Evolutionary conservation across 2,329 filamentous ascomycete genomes (phyloP), one percentile per base, ranked within the genome.

Genomic region (Colletotrichum costaricense): DNA sequence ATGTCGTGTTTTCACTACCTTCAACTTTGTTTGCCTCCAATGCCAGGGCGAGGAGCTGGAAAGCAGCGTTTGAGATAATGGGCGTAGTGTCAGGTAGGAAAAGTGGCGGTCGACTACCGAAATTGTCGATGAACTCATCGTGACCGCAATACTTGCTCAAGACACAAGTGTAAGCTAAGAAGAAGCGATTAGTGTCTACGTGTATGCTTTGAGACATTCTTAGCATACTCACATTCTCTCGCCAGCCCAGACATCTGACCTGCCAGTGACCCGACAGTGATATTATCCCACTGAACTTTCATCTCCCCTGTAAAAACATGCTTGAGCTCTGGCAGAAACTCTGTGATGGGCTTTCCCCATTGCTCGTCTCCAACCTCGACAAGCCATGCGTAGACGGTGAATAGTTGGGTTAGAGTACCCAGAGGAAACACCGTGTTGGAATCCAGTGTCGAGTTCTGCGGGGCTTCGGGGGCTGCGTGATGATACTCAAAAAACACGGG

Each of bases 361-460:
- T 75, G 62, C 5, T 9, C 58, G 3, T 78, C 77, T 0, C 80
- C 80, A 38, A 78, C 75, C 22, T 78, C 70, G 3, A 76, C 76
- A 0, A 82, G 75, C 81, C 81, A 82, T 0, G 79, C 59, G 26
- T 82, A 82, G 1, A 81, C 78, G 0, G 80, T 82, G 54, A 82
- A 80, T 0, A 82, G 60, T 76, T 80, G 79, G 2, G 78, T 81
- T 14, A 82, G 54, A 8, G 78, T 77, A 0, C 80, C 81, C 1
- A 80, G 14, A 0, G 78, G 79, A 4, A 82, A 79, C 1, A 68
- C 71, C 2, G 81, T 81, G 16, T 76, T 33, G 0, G 67, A 56
- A 0, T 77, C 77, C 4, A 82, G 42, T 7, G 69, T 76, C 1
- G 33, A 42, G 2, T 64, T 55, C 5, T 19, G 42, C 3, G 57